phyloP scores from a whole-genome alignment of 176 grass and related monocot species.

The Triticum turgidum region DNA sequence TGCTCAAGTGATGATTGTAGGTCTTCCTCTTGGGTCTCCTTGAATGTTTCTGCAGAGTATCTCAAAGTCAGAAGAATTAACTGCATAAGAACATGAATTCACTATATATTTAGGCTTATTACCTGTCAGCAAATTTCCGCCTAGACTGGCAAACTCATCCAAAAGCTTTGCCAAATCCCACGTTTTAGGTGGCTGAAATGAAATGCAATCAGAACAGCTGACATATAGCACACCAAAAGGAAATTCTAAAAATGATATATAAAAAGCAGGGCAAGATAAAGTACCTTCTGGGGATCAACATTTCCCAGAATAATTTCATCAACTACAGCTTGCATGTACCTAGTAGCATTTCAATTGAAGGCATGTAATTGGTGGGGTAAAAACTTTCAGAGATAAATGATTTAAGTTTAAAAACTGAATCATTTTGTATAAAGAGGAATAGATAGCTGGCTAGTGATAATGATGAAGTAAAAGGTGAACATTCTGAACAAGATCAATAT shows the following conservation, averaged over 20 bases:
- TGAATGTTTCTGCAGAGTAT: conserved; percentile 66
- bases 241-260: not conserved
- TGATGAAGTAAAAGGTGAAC: not conserved
- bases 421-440: conserved; percentile 2
- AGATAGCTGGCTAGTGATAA: not conserved
- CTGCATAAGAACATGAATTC: not conserved
- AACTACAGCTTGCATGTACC: conserved; percentile 97
- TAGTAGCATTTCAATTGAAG: conserved; percentile 43
- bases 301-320: conserved; percentile 79
- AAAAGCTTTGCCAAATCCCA: conserved; percentile 81
- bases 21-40: conserved; percentile 49
- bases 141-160: conserved; percentile 63
- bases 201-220: conserved; percentile 16
- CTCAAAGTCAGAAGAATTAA: conserved; percentile 12
- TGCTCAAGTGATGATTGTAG: conserved; percentile 64
- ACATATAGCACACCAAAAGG: not conserved
- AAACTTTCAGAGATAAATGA: conserved; percentile 16
- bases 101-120: conserved; percentile 30
- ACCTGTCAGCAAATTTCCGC: conserved; percentile 65
- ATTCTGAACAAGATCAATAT: not conserved
- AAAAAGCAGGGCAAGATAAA: conserved; percentile 2
- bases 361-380: not conserved
- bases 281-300: conserved; percentile 73
- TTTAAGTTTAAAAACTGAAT: conserved; percentile 1
- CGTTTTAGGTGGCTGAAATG: conserved; percentile 61